Evolutionary conservation across 2,329 filamentous ascomycete species (phyloP), one percentile per base, ranked within the genome.

Genomic region (Xylaria sp.): DNA sequence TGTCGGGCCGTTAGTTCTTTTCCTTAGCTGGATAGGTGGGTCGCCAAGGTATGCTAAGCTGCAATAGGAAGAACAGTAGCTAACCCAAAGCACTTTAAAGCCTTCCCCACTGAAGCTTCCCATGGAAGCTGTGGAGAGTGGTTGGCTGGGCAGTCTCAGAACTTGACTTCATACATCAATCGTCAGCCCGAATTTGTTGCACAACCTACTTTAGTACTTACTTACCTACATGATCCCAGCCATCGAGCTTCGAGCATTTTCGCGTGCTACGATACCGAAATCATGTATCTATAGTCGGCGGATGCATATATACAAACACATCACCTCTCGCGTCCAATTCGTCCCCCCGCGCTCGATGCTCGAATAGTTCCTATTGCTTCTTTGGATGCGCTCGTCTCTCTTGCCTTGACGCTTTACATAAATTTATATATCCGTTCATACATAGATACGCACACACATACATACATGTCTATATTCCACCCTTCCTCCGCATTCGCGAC

Each of bases 391-490:
- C 65, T 28, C 23, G 20, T 57, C 59, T 41, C 13, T 39, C 44
- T 57, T 41, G 41, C 34, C 51, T 37, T 69, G 10, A 66, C 66
- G 72, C 71, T 70, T 52, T 51, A 61, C 61, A 58, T 66, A 60
- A 50, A 20, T 51, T 34, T 74, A 71, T 74, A 37, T 37, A 37
- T 37, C 28, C 28, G 5, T 28, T 28, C 28, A 28, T 28, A 28
- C 28, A 28, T 28, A 28, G 28, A 37, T 37, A 37, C 10, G 10
- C 10, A 37, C 10, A 37, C 10, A 37, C 44, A 60, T 63, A 57
- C 64, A 41, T 74, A 71, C 74, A 76, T 75, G 73, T 72, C 70
- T 72, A 70, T 73, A 74, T 76, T 78, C 71, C 73, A 62, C 72
- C 73, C 73, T 72, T 75, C 72, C 64, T 70, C 50, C 65, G 65